Conservation (phyloP, 768 basidiomycete species). For the Psilocybe cyanescens region DNA sequence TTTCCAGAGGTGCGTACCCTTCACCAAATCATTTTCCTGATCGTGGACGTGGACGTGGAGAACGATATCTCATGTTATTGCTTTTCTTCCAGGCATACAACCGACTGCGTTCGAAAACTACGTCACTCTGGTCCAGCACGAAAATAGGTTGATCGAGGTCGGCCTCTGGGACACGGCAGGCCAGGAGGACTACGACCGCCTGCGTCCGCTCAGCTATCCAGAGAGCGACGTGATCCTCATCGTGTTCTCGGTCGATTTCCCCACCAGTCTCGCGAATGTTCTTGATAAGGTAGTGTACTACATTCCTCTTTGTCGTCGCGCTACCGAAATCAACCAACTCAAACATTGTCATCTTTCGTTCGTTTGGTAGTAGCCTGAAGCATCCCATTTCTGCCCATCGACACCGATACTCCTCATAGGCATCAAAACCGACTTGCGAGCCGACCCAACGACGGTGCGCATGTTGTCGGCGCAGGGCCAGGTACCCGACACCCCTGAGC, state of each 20-base stretch:
- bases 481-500: constrained; percentile 77
- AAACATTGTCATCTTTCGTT: background rate
- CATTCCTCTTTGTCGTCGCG: background rate
- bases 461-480: constrained; percentile 92
- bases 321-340: constrained; percentile 1
- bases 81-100: constrained; percentile 67
- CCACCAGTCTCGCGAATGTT: constrained; percentile 88
- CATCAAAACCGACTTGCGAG: constrained; percentile 90
- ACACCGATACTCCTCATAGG: constrained; percentile 91
- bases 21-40: constrained; percentile 9
- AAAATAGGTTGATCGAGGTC: constrained; percentile 88
- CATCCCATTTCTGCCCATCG: constrained; percentile 88
- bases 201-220: constrained; percentile 87
- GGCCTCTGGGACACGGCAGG: constrained; percentile 99
- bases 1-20: constrained; percentile 80
- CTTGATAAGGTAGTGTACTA: constrained; percentile 74
- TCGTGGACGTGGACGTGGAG: too few relatives aligned
- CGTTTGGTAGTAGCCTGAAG: constrained; percentile 83
- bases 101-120: constrained; percentile 97
- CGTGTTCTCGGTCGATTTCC: constrained; percentile 94
- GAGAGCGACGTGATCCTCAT: constrained; percentile 92
- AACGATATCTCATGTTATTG: too few relatives aligned
- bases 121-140: constrained; percentile 83
- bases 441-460: constrained; percentile 80
- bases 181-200: constrained; percentile 40